Base-by-base conservation (phyloP, 192 early-diverging fungal genomes). In the Allomyces macrogynus region DNA sequence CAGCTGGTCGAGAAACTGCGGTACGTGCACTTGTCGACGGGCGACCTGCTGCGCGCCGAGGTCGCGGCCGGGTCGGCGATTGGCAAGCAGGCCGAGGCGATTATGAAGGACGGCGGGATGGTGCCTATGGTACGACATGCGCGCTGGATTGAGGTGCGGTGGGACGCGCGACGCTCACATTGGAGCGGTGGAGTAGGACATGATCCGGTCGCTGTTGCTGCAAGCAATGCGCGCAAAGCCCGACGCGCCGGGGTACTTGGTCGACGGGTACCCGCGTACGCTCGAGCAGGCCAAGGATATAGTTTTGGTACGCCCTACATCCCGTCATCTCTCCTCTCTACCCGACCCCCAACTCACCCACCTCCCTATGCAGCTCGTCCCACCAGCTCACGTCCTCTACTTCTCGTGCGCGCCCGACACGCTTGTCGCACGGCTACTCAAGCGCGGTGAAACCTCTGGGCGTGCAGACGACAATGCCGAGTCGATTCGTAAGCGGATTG, bases 61-160 rank as follows among this genome's bases (percentile, higher is more conserved):
- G 72, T 76, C 5, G 68, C 73, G 10, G 68, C 67, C 23, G 80
- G 74, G 0, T 71, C 74, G 5, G 62, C 63, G 24, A 60, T 81
- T 18, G 82, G 77, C 5, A 44, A 72, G 43, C 61, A 72, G 62
- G 60, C 82, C 18, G 73, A 75, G 61, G 73, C 61, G 3, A 65
- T 69, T 23, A 83, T 85, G 75, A 75, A 74, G 64, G 74, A 85
- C 61, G 83, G 83, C 5, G 80, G 84, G 71, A 82, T 85, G 69
- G 77, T 85, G 16, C 74, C 83, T 23, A 66, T 77, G 27, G 54
- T 63, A 67, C 69, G 26, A 27, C 26, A 4, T 4, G 4, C 26
- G 26, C 26, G 26, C 26, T 27, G 26, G 26, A 3, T 27, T 27
- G 26, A 27, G 26, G 26, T 27, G 26, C 26, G 26, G 26, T 4